These are phyloP conservation scores for Cyclocybe cylindracea DNA, from an alignment of 768 basidiomycete genomes.

Conservation along the genomic window DNA sequence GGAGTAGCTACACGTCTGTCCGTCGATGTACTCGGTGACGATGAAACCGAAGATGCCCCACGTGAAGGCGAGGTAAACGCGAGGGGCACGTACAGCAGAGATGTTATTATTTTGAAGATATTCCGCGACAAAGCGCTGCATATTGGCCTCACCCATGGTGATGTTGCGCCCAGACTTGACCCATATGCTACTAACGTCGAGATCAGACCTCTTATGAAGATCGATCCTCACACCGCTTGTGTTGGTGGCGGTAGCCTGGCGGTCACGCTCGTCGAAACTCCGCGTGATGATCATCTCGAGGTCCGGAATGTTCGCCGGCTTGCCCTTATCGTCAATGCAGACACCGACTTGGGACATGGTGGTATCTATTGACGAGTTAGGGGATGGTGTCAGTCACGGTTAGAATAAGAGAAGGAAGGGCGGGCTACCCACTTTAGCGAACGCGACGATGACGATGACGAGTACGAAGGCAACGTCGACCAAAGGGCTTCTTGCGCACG, in stretches of 20 bases:
- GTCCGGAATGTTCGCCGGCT: slow-evolving; percentile 1
- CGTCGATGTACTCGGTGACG: slow-evolving; percentile 16
- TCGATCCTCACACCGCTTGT: not conserved
- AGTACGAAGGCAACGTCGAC: no score
- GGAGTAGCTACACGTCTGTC: slow-evolving; percentile 1
- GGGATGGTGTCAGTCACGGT: not conserved
- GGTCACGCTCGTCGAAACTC: not conserved
- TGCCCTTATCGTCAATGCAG: not conserved
- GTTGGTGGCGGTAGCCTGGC: slow-evolving; percentile 4
- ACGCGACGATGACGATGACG: not conserved
- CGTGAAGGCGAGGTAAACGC: slow-evolving; percentile 6
- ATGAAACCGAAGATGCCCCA: slow-evolving; percentile 6
- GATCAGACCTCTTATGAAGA: no score
- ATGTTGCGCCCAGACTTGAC: no score
- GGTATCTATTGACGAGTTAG: not conserved
- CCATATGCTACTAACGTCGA: no score
- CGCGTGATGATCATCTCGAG: not conserved
- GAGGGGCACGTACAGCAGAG: slow-evolving; percentile 9
- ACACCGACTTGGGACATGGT: not conserved
- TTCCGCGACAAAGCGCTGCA: slow-evolving; percentile 1
- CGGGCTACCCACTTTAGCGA: not conserved
- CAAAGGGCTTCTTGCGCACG: not conserved
- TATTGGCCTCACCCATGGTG: not conserved
- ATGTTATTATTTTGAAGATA: not conserved
- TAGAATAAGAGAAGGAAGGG: not conserved